Evolutionary conservation across 768 basidiomycete genomes (phyloP), one percentile per base, ranked within the genome.

Genomic region (Trametes gibbosa): DNA sequence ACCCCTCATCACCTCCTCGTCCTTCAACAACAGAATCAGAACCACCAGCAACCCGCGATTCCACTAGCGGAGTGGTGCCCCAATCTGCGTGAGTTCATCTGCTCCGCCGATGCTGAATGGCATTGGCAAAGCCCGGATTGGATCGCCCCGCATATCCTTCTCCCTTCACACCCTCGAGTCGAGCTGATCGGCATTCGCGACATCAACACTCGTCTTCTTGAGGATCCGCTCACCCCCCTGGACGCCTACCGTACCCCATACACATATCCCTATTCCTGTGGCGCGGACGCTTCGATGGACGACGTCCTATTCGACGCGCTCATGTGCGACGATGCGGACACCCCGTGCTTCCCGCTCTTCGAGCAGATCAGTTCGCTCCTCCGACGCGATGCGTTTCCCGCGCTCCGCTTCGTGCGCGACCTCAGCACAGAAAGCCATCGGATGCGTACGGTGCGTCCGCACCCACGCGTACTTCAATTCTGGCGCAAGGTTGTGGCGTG

Each of bases 71-170:
- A 76, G 17, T 87, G 84, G 84, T 88, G 86, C 62, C 89, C 89
- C 0, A 84, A 85, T 62, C 75, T 90, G 37, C 74, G 73, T 34
- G 79, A 88, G 65, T 86, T 90, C 69, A 85, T 90, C 49, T 89
- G 87, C 67, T 82, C 80, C 43, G 88, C 89, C 1, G 87, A 90
- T 59, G 88, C 87, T 0, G 87, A 87, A 65, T 90, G 89, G 89
- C 86, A 89, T 62, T 90, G 89, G 89, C 79, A 84, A 64, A 78
- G 75, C 51, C 89, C 89, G 0, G 87, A 90, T 67, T 90, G 88
- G 89, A 89, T 90, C 65, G 86, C 89, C 14, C 87, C 89, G 3
- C 89, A 90, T 55, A 77, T 87, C 40, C 74, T 90, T 6, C 77
- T 90, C 21, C 85, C 87, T 17, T 69, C 82, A 1, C 89, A 90